Evolutionary conservation across 73 alveolate genomes (phyloP), one percentile per base, ranked within the genome.

Genomic region (Symbiodinium pilosum): DNA sequence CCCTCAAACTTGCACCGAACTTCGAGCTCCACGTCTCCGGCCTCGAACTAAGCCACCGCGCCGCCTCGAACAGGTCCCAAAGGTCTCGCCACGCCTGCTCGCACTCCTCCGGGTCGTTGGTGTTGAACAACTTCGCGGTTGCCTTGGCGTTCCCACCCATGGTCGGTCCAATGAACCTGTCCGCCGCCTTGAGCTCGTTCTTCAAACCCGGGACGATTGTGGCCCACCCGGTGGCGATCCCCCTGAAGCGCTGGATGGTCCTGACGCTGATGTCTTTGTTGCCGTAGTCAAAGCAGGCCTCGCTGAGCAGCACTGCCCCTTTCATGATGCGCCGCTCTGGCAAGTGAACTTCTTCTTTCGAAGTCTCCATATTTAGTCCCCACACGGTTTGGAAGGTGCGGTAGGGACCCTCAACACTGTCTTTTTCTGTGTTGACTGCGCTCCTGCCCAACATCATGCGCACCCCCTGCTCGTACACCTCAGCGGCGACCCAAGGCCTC

Each of bases 41-140:
- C n/a, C 94, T 40, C 2, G 94, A 83, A 3, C 94, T 36, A 26
- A 87, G 14, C 84, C 83, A 54, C 0, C 94, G n/a, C 4, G 54
- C 39, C 9, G 18, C 84, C 38, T 87, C 94, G 64, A 87, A 87
- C 38, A 54, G 51, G 21, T 34, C 44, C 94, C 94, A 86, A 7
- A 86, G 94, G 42, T 86, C 94, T 14, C 36, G 56, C 94, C 94
- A 87, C 0, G 94, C 94, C 2, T 5, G 21, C 64, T 32, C 75
- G 28, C 43, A 11, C 0, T 0, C 47, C 75, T 54, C 21, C 9
- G 32, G 5, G 85, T 28, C n/a, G n/a, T n/a, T n/a, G n/a, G n/a
- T n/a, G n/a, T n/a, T n/a, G n/a, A n/a, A n/a, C n/a, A n/a, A n/a
- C n/a, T n/a, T n/a, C 41, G 43, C 6, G 24, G 0, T 0, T 39